A percentile compares a stretch with the other conserved stretches of the same genome.
phyloP scores from a whole-genome alignment of 1,284 basidiomycete genomes.

The Boletus calvinii region DNA sequence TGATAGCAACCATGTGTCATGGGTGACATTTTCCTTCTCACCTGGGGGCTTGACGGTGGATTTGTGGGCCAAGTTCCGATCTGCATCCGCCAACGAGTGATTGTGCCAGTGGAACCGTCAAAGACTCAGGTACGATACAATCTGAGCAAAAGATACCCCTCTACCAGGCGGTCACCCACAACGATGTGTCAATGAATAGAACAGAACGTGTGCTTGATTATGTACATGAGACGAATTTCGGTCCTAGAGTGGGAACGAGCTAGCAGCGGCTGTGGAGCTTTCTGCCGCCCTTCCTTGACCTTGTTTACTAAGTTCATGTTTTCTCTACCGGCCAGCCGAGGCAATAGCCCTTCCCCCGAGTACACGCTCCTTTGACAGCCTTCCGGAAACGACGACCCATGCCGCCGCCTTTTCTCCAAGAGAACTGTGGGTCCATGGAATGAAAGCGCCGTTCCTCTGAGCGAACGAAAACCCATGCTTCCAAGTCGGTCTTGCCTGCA shows the following conservation, averaged over 20 bases:
- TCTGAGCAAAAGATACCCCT: slow-evolving; percentile 16
- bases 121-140: neutral
- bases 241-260: slow-evolving; percentile 19
- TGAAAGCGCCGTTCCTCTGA: slow-evolving; percentile 10
- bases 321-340: slow-evolving; percentile 8
- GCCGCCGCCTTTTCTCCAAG: slow-evolving; percentile 24
- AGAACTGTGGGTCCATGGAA: slow-evolving; percentile 14
- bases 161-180: neutral
- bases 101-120: slow-evolving; percentile 6
- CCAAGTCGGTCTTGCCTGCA: slow-evolving; percentile 9
- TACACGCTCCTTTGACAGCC: slow-evolving; percentile 11
- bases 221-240: slow-evolving; percentile 16
- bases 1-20: slow-evolving; percentile 13
- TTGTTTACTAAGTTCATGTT: slow-evolving; percentile 1
- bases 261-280: neutral
- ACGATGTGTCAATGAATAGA: slow-evolving; percentile 4
- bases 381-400: slow-evolving; percentile 14
- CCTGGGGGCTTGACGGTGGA: slow-evolving; percentile 1
- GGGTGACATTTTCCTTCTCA: slow-evolving; percentile 19
- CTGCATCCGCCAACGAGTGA: slow-evolving; percentile 24
- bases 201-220: slow-evolving; percentile 9
- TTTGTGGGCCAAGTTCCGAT: slow-evolving; percentile 20
- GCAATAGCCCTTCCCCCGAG: slow-evolving; percentile 14
- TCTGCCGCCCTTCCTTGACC: slow-evolving; percentile 3
- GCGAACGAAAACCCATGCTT: slow-evolving; percentile 10